phyloP scores from a whole-genome alignment of 805 yeast species.

The Hanseniaspora nectarophila region DNA sequence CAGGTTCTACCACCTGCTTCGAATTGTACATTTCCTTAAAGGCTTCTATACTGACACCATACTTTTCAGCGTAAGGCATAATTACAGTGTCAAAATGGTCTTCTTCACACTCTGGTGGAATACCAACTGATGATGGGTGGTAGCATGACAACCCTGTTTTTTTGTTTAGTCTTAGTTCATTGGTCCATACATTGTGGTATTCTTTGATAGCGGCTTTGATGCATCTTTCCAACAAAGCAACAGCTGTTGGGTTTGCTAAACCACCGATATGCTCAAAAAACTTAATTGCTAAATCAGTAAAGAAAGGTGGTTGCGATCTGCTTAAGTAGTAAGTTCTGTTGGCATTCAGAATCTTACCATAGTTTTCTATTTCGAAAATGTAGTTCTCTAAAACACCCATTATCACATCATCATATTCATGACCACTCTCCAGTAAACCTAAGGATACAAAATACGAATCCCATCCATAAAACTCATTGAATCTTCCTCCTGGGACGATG shows the following conservation, averaged over 20 bases:
- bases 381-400: slow-evolving; percentile 87
- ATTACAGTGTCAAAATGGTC: slow-evolving; percentile 71
- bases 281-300: slow-evolving; percentile 79
- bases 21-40: slow-evolving; percentile 60
- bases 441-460: slow-evolving; percentile 87
- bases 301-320: slow-evolving; percentile 92
- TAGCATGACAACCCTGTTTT: slow-evolving; percentile 75
- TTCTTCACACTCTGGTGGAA: slow-evolving; percentile 93
- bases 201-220: slow-evolving; percentile 74
- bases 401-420: slow-evolving; percentile 56
- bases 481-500: slow-evolving; percentile 94
- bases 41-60: slow-evolving; percentile 44
- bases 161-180: slow-evolving; percentile 59
- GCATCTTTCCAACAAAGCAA: slow-evolving; percentile 54
- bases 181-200: slow-evolving; percentile 68
- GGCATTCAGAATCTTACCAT: slow-evolving; percentile 89
- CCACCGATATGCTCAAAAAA: slow-evolving; percentile 51
- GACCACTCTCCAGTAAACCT: slow-evolving; percentile 50
- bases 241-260: slow-evolving; percentile 36
- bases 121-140: slow-evolving; percentile 82
- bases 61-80: slow-evolving; percentile 53
- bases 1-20: slow-evolving; percentile 57
- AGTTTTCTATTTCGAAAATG: slow-evolving; percentile 76
- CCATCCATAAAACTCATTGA: slow-evolving; percentile 96
- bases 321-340: slow-evolving; percentile 82